These are phyloP conservation scores for Candida tibetensis DNA, from an alignment of 805 yeast species.

Conservation along the genomic window DNA sequence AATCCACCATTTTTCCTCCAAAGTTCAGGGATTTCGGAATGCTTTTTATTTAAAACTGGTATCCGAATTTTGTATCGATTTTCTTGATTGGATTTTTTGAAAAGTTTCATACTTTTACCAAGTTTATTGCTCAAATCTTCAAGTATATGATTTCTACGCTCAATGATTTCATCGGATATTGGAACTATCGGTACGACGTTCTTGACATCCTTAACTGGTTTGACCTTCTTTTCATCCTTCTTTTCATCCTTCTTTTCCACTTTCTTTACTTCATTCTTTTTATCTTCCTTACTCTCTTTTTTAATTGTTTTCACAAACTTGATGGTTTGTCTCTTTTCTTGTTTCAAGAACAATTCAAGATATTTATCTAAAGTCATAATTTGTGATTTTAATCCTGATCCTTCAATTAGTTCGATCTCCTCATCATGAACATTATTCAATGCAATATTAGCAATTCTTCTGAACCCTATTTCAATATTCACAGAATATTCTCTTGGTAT, in stretches of 20 bases:
- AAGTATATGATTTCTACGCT: constrained; percentile 17
- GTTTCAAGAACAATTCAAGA: constrained; percentile 56
- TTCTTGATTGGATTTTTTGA: constrained; percentile 16
- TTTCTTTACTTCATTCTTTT: background rate
- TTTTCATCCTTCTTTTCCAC: constrained; percentile 4
- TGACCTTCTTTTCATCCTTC: constrained; percentile 2
- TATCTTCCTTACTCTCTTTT: constrained; percentile 1
- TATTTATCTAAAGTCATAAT: constrained; percentile 53
- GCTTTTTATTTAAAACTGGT: constrained; percentile 21
- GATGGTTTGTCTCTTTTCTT: constrained; percentile 59
- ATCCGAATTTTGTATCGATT: constrained; percentile 31
- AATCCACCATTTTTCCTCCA: constrained; percentile 27
- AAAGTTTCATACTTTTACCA: constrained; percentile 13
- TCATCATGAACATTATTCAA: constrained; percentile 18
- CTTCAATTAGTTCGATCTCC: constrained; percentile 37
- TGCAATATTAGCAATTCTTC: constrained; percentile 36
- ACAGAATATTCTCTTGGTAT: constrained; percentile 67
- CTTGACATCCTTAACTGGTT: background rate
- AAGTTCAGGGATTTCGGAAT: constrained; percentile 20
- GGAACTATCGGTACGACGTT: constrained; percentile 7
- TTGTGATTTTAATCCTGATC: constrained; percentile 53
- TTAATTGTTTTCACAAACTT: constrained; percentile 48
- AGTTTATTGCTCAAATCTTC: constrained; percentile 29
- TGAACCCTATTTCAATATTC: constrained; percentile 67
- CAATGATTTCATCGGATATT: constrained; percentile 10